phyloP scores from a whole-genome alignment of 176 grass and related monocot genomes.

The Carex kokanica region DNA sequence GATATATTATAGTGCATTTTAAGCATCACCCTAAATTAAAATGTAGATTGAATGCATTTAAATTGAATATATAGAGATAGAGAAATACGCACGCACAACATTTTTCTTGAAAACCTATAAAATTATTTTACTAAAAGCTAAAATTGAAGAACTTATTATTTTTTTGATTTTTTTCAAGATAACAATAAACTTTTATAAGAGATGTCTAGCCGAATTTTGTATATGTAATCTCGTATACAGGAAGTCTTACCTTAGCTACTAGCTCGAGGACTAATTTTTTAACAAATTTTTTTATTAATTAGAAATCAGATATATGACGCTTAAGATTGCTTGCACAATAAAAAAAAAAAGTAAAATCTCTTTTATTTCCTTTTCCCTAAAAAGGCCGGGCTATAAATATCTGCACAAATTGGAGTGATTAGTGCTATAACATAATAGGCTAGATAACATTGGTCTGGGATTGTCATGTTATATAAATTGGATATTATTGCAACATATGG shows the following conservation, averaged over 20 bases:
- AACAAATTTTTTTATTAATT: too few species aligned
- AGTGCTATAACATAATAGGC: slow-evolving; percentile 1
- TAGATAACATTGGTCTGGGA: background rate
- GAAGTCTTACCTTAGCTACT: too few species aligned
- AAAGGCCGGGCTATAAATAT: too few species aligned
- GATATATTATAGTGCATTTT: too few species aligned
- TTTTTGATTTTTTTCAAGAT: too few species aligned
- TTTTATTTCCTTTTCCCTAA: too few species aligned
- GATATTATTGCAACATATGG: background rate
- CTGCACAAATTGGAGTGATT: background rate
- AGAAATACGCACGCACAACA: background rate
- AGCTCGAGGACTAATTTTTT: too few species aligned
- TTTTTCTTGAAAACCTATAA: background rate
- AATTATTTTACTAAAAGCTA: background rate
- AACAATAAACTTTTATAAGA: too few species aligned
- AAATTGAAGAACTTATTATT: background rate
- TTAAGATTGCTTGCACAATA: background rate
- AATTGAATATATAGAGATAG: background rate
- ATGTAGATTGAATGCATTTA: background rate
- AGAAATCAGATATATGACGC: background rate
- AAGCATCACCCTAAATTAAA: too few species aligned
- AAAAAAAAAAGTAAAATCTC: too few species aligned
- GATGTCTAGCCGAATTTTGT: too few species aligned
- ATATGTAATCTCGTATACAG: too few species aligned
- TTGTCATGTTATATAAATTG: background rate